Base-by-base conservation (phyloP, 169 alveolate genomes). In the Ichthyophthirius multifiliis region DNA sequence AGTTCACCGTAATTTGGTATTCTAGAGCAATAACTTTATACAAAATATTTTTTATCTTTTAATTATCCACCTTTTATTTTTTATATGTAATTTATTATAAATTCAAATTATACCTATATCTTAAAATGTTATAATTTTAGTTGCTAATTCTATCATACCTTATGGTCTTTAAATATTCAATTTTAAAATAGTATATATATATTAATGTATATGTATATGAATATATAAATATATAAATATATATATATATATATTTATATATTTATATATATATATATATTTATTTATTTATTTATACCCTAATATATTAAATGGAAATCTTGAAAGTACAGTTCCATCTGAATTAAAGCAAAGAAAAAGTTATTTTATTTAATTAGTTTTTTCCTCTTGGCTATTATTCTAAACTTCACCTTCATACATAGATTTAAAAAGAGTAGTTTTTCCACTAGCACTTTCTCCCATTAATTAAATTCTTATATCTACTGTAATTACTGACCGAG, bases 401-500 rank as follows among this genome's bases (percentile, higher is more conserved):
- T 39, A 34, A 20, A 39, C 23, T 7, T 55, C 71, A 27, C 31
- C 31, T 12, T 55, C 23, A 23, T 55, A 55, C 71, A 55, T 55
- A 2, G 71, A 27, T 55, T 27, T 55, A 15, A 55, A 27, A 10
- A 55, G 39, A 10, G 71, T 55, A 27, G 71, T 55, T 55, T 55
- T 55, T 27, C 71, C 71, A 55, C 71, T 55, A 27, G 43, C 71
- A 55, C 43, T 55, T 18, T 55, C 10, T 15, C 71, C 71, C 71
- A 55, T 55, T 20, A 55, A 7, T 15, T 55, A 55, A 9, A 55
- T 27, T 10, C 71, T 34, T 15, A 55, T 55, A 27, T 55, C 71
- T 6, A 39, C 71, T 18, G 43, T 7, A 5, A 55, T 23, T 15
- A 55, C 39, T 13, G 43, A 27, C 31, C 71, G 23, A 27, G 71